Evolutionary conservation across 169 alveolate genomes (phyloP), one percentile per base, ranked within the genome.

Genomic region (Cryptosporidium bovis): DNA sequence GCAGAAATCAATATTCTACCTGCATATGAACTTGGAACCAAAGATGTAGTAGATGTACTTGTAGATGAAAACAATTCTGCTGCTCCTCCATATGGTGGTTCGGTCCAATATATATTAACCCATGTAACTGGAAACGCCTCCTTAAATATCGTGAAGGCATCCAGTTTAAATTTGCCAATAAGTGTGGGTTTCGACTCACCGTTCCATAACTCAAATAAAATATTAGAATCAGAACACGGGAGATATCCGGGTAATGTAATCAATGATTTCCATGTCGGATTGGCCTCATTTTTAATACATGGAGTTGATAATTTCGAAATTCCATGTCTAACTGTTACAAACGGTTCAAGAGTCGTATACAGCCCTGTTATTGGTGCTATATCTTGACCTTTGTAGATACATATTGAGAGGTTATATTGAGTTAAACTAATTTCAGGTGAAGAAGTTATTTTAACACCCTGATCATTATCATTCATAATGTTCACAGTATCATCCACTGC

Each of bases 221-320:
- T 77, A 64, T 92, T 90, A 5, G 92, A 90, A 29, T 85, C 93
- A 18, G 90, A 92, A 82, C 93, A 87, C 29, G 96, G 96, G 7
- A 62, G 27, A 77, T 60, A 60, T 50, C 95, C 93, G 0, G 96
- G 96, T 44, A 94, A 36, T 82, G 89, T 91, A 24, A 94, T 84
- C 10, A 94, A 90, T 20, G 95, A 50, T 65, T 94, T 94, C 96
- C 96, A 94, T 2, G 89, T 93, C 0, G 96, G 96, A 51, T 94
- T 92, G 0, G 96, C 93, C 34, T 84, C 94, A 66, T 91, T 94
- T 64, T 89, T 90, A 8, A 94, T 94, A 27, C 91, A 91, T 20
- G 83, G 92, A 1, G 96, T 94, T 34, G 92, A 90, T 36, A 91
- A 92, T 64, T 90, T 93, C 50, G 94, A 82, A 12, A 95, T 93